Evolutionary conservation across 2,329 filamentous ascomycete species (phyloP), one percentile per base, ranked within the genome.

Genomic region (Nemania abortiva): DNA sequence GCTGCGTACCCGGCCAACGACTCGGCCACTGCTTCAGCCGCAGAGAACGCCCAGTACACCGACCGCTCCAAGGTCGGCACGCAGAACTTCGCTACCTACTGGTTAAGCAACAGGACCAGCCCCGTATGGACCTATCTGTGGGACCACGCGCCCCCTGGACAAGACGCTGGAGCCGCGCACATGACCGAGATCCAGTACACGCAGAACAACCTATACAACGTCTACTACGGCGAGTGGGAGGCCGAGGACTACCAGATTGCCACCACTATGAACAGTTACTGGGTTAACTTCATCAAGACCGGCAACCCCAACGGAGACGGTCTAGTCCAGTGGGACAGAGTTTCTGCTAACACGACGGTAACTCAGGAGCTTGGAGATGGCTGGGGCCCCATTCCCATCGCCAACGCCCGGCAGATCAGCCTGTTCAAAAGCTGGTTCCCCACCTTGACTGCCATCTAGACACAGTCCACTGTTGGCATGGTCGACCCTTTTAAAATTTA

Each of bases 151-250:
- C 76, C 76, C 10, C 75, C 77, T 9, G 76, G 74, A 29, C 67
- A 73, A 47, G 59, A 39, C 29, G 62, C 72, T 20, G 76, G 77
- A 15, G 77, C 77, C 4, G 72, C 73, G 34, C 77, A 78, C 65
- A 73, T 72, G 45, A 71, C 73, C 1, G 77, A 78, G 72, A 76
- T 79, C 61, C 74, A 73, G 58, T 78, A 79, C 63, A 74, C 75
- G 0, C 66, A 76, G 24, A 78, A 79, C 68, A 77, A 77, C 63
- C 68, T 78, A 11, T 76, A 78, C 55, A 59, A 59, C 54, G 53
- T 53, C 22, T 65, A 69, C 50, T 66, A 66, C 18, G 66, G 62
- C 20, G 27, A 42, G 27, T 65, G 53, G 63, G 54, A 58, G 53
- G 62, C 39, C 54, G 11, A 65, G 59, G 22, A 61, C 69, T 56